phyloP scores from a whole-genome alignment of 2,329 filamentous ascomycete genomes.

The Tolypocladium endophyticum region DNA sequence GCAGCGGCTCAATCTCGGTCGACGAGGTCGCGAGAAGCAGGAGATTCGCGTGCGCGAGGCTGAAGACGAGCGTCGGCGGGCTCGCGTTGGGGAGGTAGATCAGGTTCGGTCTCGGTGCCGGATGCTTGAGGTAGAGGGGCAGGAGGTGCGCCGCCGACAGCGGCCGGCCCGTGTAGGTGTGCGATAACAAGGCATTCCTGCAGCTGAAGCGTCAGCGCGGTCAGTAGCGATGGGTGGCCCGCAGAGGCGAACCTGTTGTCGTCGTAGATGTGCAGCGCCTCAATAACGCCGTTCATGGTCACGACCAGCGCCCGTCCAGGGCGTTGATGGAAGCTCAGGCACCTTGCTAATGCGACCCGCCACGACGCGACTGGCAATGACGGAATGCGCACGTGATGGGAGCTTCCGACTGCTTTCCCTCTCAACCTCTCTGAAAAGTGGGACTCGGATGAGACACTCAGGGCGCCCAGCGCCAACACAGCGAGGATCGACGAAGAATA shows the following conservation, averaged over 20 bases:
- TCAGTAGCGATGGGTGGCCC: neutral
- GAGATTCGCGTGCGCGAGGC: constrained; percentile 75
- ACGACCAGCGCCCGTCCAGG: constrained; percentile 16
- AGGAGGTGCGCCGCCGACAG: constrained; percentile 67
- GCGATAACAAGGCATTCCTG: constrained; percentile 77
- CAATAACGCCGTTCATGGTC: constrained; percentile 76
- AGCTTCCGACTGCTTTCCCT: no score
- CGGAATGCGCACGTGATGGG: neutral
- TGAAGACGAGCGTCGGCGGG: constrained; percentile 83
- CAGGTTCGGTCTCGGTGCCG: constrained; percentile 70
- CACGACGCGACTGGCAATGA: neutral
- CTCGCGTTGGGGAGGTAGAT: constrained; percentile 74
- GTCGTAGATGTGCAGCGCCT: constrained; percentile 95
- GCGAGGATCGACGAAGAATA: no score
- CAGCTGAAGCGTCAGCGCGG: constrained; percentile 4
- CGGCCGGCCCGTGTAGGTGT: constrained; percentile 76
- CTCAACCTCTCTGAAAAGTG: no score
- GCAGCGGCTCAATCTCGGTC: constrained; percentile 75
- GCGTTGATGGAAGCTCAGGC: constrained; percentile 7
- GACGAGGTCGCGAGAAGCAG: constrained; percentile 80
- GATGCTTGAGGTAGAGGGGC: constrained; percentile 76
- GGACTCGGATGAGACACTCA: no score
- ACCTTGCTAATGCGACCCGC: neutral
- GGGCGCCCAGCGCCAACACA: no score
- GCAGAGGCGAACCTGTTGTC: constrained; percentile 64